Base-by-base conservation (phyloP, 768 basidiomycete genomes). In the Rhodotorula diobovata region DNA sequence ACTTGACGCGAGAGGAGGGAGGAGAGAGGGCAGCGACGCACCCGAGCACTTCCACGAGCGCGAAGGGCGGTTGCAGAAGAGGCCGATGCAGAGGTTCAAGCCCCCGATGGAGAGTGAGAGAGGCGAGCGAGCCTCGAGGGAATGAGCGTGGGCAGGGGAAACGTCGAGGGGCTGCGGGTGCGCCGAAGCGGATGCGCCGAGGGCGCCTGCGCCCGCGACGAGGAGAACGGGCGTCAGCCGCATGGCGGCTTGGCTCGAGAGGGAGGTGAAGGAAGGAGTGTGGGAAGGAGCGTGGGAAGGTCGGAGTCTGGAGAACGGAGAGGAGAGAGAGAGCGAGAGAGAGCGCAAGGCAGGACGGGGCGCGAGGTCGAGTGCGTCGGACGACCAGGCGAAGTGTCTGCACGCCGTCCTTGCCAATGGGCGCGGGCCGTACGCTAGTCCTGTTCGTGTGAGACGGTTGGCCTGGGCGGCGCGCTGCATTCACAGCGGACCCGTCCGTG, bases 151-250 rank as follows among this genome's bases (percentile, higher is more conserved):
- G 2, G 61, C 51, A 18, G 54, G 37, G 63, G 62, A 60, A 50
- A 28, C 10, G 57, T 32, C 34, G 43, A 21, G 46, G 23, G 37
- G 30, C 5, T 43, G 32, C 4, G 45, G n/a, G 39, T 50, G 30
- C 20, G 35, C n/a, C 3, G 56, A 58, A 18, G 51, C 58, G 21
- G 28, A 14, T 1, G 51, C 48, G 35, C 46, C 45, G 61, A 50
- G 43, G 43, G 45, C 37, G 50, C 35, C 60, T 18, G 51, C 50
- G 37, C n/a, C 28, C 18, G 63, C 34, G 35, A 39, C 51, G 51
- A 70, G 50, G 4, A 37, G 56, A 50, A 69, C 35, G 14, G 62
- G 39, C 12, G 48, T 32, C 30, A 69, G 35, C 61, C 61, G 34
- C 61, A 63, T 63, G 50, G 35, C 34, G 10, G 34, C 15, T 8